Conservation (phyloP, 192 early-diverging fungal genomes). For the Gigaspora rosea region DNA sequence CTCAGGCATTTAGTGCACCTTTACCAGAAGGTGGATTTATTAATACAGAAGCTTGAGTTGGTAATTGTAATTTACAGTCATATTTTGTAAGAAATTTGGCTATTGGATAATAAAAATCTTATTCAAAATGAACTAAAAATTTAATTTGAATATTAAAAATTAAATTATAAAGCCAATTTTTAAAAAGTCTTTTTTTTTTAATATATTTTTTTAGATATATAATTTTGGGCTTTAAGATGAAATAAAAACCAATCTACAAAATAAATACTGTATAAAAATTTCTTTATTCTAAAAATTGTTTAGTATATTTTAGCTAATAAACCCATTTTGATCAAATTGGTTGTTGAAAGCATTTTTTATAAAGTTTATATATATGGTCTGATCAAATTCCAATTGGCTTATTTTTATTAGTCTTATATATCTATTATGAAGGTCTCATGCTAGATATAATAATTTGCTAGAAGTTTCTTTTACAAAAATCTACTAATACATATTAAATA, state of each 20-base stretch:
- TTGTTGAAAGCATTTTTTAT: neutral
- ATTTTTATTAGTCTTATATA: neutral
- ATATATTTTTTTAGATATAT: neutral
- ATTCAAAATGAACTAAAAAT: neutral
- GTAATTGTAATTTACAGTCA: neutral
- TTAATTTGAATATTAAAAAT: neutral
- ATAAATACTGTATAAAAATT: conserved; percentile 1
- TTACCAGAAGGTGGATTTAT: neutral
- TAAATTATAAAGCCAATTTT: neutral
- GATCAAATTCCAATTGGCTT: neutral
- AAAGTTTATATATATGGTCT: neutral
- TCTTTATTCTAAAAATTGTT: conserved; percentile 7
- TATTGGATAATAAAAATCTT: neutral
- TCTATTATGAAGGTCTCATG: neutral
- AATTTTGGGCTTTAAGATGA: neutral
- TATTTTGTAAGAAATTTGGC: neutral
- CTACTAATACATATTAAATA: neutral
- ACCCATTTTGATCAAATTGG: neutral
- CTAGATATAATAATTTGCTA: neutral
- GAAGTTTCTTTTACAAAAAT: neutral
- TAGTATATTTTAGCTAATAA: neutral
- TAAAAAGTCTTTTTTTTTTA: neutral
- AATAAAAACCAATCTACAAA: neutral
- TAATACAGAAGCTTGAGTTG: neutral
- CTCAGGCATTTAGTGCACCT: neutral